Percentiles rank a stretch among this genome's conserved stretches.
Evolutionary conservation across 805 yeast genomes (phyloP).

Genomic region (Lipomyces lipofer): DNA sequence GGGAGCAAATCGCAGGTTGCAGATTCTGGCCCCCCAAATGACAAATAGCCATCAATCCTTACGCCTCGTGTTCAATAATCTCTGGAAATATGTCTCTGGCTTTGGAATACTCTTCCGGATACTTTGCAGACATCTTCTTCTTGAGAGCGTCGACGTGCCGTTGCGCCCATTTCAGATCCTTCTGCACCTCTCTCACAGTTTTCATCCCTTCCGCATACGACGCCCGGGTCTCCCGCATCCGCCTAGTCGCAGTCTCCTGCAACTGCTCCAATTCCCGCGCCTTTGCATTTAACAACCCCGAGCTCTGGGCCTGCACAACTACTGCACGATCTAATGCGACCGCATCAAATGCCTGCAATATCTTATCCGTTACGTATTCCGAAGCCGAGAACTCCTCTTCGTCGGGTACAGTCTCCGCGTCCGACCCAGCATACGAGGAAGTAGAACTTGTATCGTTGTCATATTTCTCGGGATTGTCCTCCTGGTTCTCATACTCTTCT

Average conservation of each 20-base stretch:
- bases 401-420: conserved; percentile 22
- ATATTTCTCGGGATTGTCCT: conserved; percentile 1
- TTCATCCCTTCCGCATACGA: conserved; percentile 25
- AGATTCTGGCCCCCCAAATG: not conserved
- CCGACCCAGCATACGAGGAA: conserved; percentile 31
- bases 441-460: conserved; percentile 22
- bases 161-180: conserved; percentile 30
- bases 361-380: conserved; percentile 27
- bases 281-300: conserved; percentile 27
- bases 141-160: conserved; percentile 24
- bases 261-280: conserved; percentile 24
- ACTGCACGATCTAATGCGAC: conserved; percentile 26
- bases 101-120: conserved; percentile 17
- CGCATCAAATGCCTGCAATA: conserved; percentile 28
- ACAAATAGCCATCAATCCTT: not conserved
- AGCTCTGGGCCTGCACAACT: conserved; percentile 28
- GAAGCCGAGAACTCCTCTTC: conserved; percentile 21
- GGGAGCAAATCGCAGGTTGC: not conserved
- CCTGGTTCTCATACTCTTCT: conserved; percentile 5
- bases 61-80: conserved; percentile 28
- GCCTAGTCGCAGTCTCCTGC: conserved; percentile 18
- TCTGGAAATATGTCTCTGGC: conserved; percentile 29
- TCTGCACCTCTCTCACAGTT: conserved; percentile 24
- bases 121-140: conserved; percentile 13
- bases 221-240: conserved; percentile 17